Percentiles rank a stretch among this genome's conserved stretches.
Evolutionary conservation across 2,329 filamentous ascomycete genomes (phyloP).

Genomic region (Dryadomyces sulphureus): DNA sequence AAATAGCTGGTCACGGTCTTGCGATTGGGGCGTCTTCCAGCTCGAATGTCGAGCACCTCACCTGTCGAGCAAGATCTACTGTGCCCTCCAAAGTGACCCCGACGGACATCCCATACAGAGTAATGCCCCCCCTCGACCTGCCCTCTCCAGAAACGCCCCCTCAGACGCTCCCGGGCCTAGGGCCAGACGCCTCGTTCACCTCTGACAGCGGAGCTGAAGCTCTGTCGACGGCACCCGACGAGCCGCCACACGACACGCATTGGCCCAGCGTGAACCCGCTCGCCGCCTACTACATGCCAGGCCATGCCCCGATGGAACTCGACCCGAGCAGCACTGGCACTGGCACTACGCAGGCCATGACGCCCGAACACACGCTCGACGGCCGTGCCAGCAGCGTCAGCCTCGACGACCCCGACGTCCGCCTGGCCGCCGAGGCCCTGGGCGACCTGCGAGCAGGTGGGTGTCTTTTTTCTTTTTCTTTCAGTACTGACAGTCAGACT

Average conservation of each 20-base stretch:
- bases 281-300: constrained; percentile 30
- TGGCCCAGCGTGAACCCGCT: constrained; percentile 37
- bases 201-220: constrained; percentile 8
- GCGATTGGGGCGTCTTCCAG: background rate
- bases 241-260: constrained; percentile 13
- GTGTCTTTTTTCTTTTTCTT: background rate
- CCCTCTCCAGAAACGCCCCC: no score
- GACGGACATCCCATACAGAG: no score
- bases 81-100: no score
- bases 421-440: constrained; percentile 59
- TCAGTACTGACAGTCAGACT: constrained; percentile 30
- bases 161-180: no score
- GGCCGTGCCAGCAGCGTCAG: constrained; percentile 36
- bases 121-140: no score
- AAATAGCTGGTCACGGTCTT: background rate
- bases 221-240: constrained; percentile 5
- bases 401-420: constrained; percentile 52
- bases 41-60: background rate
- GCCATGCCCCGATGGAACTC: constrained; percentile 32
- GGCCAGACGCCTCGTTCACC: no score
- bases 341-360: constrained; percentile 23
- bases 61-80: background rate
- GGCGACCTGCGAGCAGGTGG: constrained; percentile 55
- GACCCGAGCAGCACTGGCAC: constrained; percentile 26
- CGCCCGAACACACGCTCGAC: constrained; percentile 29